A percentile compares a stretch with the other conserved stretches of the same genome.
Conservation (phyloP, 2,329 filamentous ascomycete genomes). For the Drechslerella stenobrocha region DNA sequence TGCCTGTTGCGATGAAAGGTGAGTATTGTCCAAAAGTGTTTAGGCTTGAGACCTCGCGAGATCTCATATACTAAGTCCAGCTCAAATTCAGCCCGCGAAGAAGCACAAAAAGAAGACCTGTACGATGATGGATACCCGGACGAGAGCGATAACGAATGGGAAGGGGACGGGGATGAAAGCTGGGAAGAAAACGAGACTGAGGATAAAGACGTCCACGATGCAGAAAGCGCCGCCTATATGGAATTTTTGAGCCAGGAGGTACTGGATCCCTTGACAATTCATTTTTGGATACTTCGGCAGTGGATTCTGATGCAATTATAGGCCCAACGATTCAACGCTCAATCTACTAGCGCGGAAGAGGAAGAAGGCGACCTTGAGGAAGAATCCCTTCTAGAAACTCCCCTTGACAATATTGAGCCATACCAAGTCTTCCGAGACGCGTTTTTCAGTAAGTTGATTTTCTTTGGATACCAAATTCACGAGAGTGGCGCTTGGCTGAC, state of each 20-base stretch:
- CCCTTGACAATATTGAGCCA: constrained; percentile 91
- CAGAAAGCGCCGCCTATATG: constrained; percentile 90
- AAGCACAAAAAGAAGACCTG: constrained; percentile 86
- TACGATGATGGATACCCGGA: constrained; percentile 64
- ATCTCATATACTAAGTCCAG: not conserved
- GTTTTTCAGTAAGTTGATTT: constrained; percentile 80
- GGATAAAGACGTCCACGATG: constrained; percentile 68
- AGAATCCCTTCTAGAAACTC: constrained; percentile 87
- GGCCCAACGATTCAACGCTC: constrained; percentile 80
- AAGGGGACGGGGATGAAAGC: constrained; percentile 71
- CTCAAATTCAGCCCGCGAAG: constrained; percentile 71
- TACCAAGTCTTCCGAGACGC: constrained; percentile 85
- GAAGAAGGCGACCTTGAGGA: constrained; percentile 90
- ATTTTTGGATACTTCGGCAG: not conserved
- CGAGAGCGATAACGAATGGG: constrained; percentile 73
- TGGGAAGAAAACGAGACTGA: constrained; percentile 73
- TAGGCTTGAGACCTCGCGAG: not conserved
- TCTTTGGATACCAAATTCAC: too few species aligned
- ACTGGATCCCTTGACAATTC: constrained; percentile 13
- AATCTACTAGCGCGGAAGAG: constrained; percentile 59
- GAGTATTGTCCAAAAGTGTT: constrained; percentile 54
- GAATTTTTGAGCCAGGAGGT: constrained; percentile 72
- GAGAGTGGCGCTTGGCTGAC: too few species aligned
- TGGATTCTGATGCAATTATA: constrained; percentile 54
- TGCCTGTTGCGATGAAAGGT: constrained; percentile 86